Base-by-base conservation (phyloP, 768 basidiomycete species). In the Phanerochaete carnosa region DNA sequence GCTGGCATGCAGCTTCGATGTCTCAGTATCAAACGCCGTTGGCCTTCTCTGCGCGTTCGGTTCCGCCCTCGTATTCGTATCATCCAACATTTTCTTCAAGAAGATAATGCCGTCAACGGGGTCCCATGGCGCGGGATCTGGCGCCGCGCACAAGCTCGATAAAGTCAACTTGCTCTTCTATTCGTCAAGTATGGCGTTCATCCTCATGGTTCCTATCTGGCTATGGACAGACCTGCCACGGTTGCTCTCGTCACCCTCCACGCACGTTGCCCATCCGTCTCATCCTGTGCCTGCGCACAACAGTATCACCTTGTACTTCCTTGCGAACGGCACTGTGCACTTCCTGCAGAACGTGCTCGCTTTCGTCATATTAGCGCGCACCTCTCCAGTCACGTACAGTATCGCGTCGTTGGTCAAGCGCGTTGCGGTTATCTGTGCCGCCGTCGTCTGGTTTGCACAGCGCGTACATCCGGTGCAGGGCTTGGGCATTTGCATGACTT, bases 71-170 rank as follows among this genome's bases (percentile, higher is more conserved):
- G 88, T 99, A 65, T 98, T 99, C 72, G 97, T 99, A 63, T 90
- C 90, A 66, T 95, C 94, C 64, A 99, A 99, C 75, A 98, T 99
- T 68, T 97, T 95, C 74, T 98, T 96, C 83, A 99, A 99, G 77
- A 98, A 96, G 79, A 88, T 98, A 64, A 89, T 99, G 83, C 97
- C 97, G 1, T 73, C 78, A 25, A 67, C 70, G 47, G 80, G 83
- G 51, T 63, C 68, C 8, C 80, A 80, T 55, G 69, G 75, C 4
- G 76, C 78, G 23, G 75, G 76, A 32, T 65, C 62, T 35, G 69
- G 69, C 60, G 74, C 79, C 1, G 74, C 83, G 3, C 89, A 90
- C 71, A 94, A 94, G 74, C 83, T 99, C 33, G 97, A 99, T 82
- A 98, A 98, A 79, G 83, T 98, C 68, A 98, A 98, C 75, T 80